Evolutionary conservation across 2,329 filamentous ascomycete species (phyloP).

Genomic region (Nemania sp.): DNA sequence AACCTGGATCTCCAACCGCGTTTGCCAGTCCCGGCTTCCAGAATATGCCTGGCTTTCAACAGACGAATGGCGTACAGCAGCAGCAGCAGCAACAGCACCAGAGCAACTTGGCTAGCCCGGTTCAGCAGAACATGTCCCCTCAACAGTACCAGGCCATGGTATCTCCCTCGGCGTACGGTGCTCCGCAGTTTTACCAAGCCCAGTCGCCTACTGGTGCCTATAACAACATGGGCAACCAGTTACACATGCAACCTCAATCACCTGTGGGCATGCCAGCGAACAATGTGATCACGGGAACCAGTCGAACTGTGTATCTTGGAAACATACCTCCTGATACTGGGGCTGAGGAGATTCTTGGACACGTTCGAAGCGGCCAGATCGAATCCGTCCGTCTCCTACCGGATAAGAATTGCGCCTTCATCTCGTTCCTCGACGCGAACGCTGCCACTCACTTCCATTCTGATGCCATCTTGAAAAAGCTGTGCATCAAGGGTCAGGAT

Average conservation of each 20-base stretch:
- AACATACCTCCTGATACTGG: constrained; percentile 98
- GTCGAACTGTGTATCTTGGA: constrained; percentile 93
- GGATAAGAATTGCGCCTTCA: constrained; percentile 99
- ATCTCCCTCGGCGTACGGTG: constrained; percentile 81
- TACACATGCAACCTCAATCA: constrained; percentile 68
- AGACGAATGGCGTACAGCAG: constrained; percentile 45
- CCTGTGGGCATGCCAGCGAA: constrained; percentile 75
- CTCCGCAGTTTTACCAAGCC: constrained; percentile 79
- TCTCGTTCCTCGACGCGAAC: constrained; percentile 96
- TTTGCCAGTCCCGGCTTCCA: constrained; percentile 94
- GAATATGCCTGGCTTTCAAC: constrained; percentile 76
- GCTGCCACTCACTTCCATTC: constrained; percentile 99
- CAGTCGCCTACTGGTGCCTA: constrained; percentile 86
- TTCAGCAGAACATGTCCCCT: constrained; percentile 78
- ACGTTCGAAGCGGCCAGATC: constrained; percentile 96
- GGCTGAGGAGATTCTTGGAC: constrained; percentile 93
- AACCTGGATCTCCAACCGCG: constrained; percentile 87
- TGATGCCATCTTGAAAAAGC: constrained; percentile 98
- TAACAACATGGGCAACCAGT: constrained; percentile 64
- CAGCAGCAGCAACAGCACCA: constrained; percentile 43
- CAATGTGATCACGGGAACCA: constrained; percentile 86
- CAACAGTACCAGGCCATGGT: constrained; percentile 84
- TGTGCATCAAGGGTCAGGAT: constrained; percentile 97
- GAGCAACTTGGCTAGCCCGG: constrained; percentile 72
- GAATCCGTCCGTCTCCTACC: constrained; percentile 96